Base-by-base conservation (phyloP, 1,139 yeast genomes). In the Suhomyces maxii region DNA sequence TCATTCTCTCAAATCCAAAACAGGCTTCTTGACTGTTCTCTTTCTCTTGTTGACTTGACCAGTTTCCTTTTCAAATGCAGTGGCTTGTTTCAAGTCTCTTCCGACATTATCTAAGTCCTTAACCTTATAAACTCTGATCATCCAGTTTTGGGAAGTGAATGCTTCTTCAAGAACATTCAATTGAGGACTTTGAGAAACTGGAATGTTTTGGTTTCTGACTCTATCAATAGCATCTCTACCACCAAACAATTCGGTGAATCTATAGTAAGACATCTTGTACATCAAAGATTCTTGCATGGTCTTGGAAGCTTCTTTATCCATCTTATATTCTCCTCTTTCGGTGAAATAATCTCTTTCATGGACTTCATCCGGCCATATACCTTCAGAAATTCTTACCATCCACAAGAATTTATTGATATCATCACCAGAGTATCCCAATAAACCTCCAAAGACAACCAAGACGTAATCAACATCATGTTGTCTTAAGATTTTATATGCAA, bases 321-420 rank as follows among this genome's bases (percentile, higher is more conserved):
- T 86, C 60, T 83, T 83, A 68, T 90, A 95, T 67, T 90, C 97
- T 49, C 98, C 97, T 46, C 80, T 71, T 8, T 83, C 80, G 25
- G 95, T 87, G 76, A 90, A 95, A 71, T 73, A 95, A 55, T 84
- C 81, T 53, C 95, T 76, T 69, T 95, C 99, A 56, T 75, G 80
- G 46, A 95, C 83, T 64, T 93, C 98, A 33, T 93, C 98, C 1
- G 99, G 99, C 99, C 99, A 95, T 52, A 95, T 89, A 50, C 99
- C 99, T 69, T 93, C 97, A n/a, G 97, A 82, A 56, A 95, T 95
- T 68, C 99, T 83, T 39, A 95, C 91, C 99, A 95, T 95, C 99
- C 99, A 95, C 61, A 95, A 71, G 71, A 90, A 95, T 70, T 95
- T 95, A 76, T 95, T 95, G 61, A 95, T 76, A 70, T 95, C 99